Evolutionary conservation across 169 alveolate species (phyloP), one percentile per base, ranked within the genome.

Genomic region (Toxoplasma gondii): DNA sequence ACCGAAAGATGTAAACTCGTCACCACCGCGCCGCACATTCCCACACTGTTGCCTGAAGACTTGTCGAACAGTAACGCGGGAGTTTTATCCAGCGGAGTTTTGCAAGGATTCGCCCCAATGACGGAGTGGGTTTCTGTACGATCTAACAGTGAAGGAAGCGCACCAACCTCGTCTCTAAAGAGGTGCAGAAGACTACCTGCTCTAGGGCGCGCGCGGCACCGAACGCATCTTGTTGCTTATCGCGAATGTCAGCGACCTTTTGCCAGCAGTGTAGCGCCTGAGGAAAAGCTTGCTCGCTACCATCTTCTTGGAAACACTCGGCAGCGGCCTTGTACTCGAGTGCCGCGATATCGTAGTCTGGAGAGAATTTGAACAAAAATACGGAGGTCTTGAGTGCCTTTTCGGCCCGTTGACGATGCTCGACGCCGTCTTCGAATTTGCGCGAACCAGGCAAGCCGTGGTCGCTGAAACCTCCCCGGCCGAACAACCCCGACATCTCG

Each of bases 181-280:
- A 39, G 34, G 31, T 31, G 29, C 41, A 27, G 44, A 78, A 34
- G 16, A 78, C 9, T 43, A 43, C 88, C 88, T 38, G 67, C 64
- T 82, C 88, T 0, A 39, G 64, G 24, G 88, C 88, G 22, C 88
- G 88, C 34, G 88, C 88, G 10, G 88, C 64, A 10, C 67, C 88
- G 22, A 82, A 36, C 34, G 39, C 12, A 41, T 82, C 88, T 17
- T 41, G 88, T 16, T 82, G 88, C 64, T 82, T 82, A 36, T 82
- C 88, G 53, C 64, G 64, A 29, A 41, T 82, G 2, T 82, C 88
- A 5, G 24, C 88, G 36, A 41, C 88, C 64, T 82, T 36, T 19
- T 39, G 53, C 88, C 88, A 82, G 67, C 67, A 36, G 64, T 82
- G 67, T 2, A 82, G 53, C 10, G 88, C 88, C 43, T 78, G 27